A percentile compares a stretch with the other conserved stretches of the same genome.
These are phyloP conservation scores for Dichotomopilus funicola DNA, from an alignment of 2,329 filamentous ascomycete species.

Conservation along the genomic window DNA sequence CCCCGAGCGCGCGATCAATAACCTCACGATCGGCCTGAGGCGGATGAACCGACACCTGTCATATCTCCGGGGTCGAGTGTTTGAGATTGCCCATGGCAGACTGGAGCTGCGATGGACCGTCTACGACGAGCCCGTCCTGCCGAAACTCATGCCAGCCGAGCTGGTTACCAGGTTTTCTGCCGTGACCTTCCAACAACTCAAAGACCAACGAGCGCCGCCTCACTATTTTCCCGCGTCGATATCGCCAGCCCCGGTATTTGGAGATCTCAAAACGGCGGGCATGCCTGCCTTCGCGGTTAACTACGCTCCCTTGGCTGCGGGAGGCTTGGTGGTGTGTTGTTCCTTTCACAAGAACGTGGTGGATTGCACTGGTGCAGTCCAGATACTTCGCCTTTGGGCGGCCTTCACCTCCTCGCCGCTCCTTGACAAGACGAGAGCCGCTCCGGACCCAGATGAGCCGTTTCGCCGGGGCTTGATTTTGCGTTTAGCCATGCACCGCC, in stretches of 20 bases:
- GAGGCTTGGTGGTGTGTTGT: background rate
- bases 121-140: background rate
- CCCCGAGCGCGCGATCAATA: background rate
- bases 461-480: background rate
- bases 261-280: background rate
- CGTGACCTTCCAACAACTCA: background rate
- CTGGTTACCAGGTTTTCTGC: background rate
- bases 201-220: conserved; percentile 1
- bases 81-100: background rate
- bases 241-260: background rate
- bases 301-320: background rate
- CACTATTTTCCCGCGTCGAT: conserved; percentile 6
- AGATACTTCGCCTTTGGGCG: conserved; percentile 9
- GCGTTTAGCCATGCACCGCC: background rate
- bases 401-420: background rate
- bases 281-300: conserved; percentile 5
- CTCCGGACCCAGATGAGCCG: background rate
- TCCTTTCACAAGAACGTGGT: conserved; percentile 5
- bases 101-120: conserved; percentile 2
- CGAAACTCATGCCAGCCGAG: background rate
- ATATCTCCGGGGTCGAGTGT: conserved; percentile 8
- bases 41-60: conserved; percentile 4
- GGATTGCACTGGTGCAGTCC: conserved; percentile 8
- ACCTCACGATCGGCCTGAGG: conserved; percentile 2
- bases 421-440: background rate